phyloP scores from a whole-genome alignment of 1,139 yeast genomes.

The Torulaspora pretoriensis region DNA sequence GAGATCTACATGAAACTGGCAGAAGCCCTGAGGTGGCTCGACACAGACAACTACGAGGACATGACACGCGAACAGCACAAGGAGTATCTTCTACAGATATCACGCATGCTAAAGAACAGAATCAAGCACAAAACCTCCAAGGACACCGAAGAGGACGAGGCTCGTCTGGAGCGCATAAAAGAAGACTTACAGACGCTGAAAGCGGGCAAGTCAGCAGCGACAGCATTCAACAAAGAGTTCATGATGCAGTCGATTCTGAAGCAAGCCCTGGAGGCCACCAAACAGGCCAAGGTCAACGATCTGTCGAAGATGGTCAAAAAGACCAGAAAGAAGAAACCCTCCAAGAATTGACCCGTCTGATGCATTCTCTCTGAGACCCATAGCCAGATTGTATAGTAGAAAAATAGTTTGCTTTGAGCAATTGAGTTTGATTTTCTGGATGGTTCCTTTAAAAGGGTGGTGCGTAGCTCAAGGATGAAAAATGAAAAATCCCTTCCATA shows the following conservation, averaged over 20 bases:
- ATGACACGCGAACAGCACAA: constrained; percentile 47
- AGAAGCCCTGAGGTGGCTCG: constrained; percentile 22
- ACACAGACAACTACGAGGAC: constrained; percentile 47
- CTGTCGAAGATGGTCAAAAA: constrained; percentile 53
- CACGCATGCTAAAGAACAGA: constrained; percentile 50
- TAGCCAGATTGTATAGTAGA: constrained; percentile 1
- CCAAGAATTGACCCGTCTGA: not conserved
- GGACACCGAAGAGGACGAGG: constrained; percentile 26
- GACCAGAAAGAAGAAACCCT: constrained; percentile 39
- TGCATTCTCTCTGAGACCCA: no score
- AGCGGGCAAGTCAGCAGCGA: constrained; percentile 42
- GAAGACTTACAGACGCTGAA: constrained; percentile 48
- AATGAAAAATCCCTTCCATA: constrained; percentile 1
- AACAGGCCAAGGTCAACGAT: constrained; percentile 45
- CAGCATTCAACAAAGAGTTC: constrained; percentile 29
- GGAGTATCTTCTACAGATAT: constrained; percentile 55
- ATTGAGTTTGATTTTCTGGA: constrained; percentile 2
- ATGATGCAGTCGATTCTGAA: constrained; percentile 40
- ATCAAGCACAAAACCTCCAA: constrained; percentile 17
- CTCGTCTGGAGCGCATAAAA: constrained; percentile 34
- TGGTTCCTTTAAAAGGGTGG: constrained; percentile 2
- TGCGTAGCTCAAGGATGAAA: constrained; percentile 2
- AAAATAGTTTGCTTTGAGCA: constrained; percentile 9
- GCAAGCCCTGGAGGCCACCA: constrained; percentile 18
- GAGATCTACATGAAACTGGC: constrained; percentile 69